These are phyloP conservation scores for Neocatenulostroma microsporum DNA, from an alignment of 2,329 filamentous ascomycete species.

Conservation along the genomic window DNA sequence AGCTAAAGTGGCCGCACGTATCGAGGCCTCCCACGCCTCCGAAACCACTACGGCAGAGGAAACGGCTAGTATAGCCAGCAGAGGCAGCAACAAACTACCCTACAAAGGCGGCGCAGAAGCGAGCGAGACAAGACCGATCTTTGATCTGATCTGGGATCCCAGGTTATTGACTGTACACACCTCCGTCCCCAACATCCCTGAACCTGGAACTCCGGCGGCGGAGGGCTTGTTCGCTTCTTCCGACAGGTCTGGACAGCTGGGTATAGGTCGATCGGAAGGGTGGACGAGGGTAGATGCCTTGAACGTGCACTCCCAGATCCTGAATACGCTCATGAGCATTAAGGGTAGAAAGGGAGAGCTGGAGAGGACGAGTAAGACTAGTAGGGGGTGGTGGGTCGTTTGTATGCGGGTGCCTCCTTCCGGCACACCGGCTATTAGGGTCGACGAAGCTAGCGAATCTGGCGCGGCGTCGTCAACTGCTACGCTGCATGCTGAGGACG, in stretches of 20 bases:
- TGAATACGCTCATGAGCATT: conserved; percentile 50
- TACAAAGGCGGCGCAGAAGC: conserved; percentile 9
- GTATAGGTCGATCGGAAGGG: conserved; percentile 16
- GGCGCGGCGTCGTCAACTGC: neutral
- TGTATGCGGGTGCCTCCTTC: conserved; percentile 50
- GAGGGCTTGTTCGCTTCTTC: too few species aligned
- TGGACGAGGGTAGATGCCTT: conserved; percentile 54
- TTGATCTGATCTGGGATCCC: conserved; percentile 55
- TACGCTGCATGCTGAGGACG: neutral
- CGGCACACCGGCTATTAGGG: conserved; percentile 5
- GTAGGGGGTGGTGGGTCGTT: conserved; percentile 59
- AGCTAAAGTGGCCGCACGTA: conserved; percentile 34
- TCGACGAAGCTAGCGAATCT: neutral
- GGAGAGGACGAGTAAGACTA: conserved; percentile 56
- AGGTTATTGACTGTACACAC: conserved; percentile 51
- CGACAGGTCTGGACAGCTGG: too few species aligned
- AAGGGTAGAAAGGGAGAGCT: conserved; percentile 41
- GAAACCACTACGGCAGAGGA: conserved; percentile 18
- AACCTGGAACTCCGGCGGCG: conserved; percentile 39
- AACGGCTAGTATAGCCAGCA: conserved; percentile 29
- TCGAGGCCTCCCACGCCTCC: conserved; percentile 26
- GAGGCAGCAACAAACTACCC: conserved; percentile 13
- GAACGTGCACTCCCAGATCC: conserved; percentile 53
- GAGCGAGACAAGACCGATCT: conserved; percentile 39
- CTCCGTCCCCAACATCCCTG: conserved; percentile 57